Conservation (phyloP, 2,329 filamentous ascomycete genomes). For the Diaporthe longicolla region DNA sequence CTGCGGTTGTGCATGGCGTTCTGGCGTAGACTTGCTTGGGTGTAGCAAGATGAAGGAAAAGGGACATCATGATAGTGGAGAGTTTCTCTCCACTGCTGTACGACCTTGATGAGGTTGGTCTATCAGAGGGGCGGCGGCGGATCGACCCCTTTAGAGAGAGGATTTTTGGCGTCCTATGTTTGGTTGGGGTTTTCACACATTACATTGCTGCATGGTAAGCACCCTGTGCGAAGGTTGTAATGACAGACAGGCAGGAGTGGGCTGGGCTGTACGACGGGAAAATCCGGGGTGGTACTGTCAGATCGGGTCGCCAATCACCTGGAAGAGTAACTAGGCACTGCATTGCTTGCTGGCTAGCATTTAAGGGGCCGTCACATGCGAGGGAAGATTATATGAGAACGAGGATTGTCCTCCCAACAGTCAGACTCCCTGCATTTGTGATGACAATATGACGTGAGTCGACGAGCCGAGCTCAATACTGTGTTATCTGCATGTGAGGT, state of each 20-base stretch:
- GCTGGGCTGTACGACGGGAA: background rate
- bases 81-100: background rate
- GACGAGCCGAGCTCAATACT: background rate
- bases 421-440: background rate
- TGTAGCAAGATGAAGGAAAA: background rate
- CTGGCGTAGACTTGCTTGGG: constrained; percentile 7
- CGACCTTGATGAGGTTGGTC: background rate
- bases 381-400: background rate
- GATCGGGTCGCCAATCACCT: background rate
- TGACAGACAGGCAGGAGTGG: background rate
- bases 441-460: background rate
- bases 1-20: constrained; percentile 27
- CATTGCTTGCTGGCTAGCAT: constrained; percentile 32
- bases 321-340: background rate
- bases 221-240: background rate
- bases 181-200: constrained; percentile 10
- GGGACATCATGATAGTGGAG: background rate
- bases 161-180: constrained; percentile 11
- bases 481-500: background rate
- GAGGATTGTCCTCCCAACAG: background rate
- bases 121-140: background rate
- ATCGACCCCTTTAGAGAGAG: background rate
- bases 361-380: constrained; percentile 1
- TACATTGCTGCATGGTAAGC: background rate
- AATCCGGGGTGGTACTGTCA: background rate